A percentile compares a stretch with the other conserved stretches of the same genome.
Conservation (phyloP, 345 rosid genomes). For the Aquilaria malaccensis region DNA sequence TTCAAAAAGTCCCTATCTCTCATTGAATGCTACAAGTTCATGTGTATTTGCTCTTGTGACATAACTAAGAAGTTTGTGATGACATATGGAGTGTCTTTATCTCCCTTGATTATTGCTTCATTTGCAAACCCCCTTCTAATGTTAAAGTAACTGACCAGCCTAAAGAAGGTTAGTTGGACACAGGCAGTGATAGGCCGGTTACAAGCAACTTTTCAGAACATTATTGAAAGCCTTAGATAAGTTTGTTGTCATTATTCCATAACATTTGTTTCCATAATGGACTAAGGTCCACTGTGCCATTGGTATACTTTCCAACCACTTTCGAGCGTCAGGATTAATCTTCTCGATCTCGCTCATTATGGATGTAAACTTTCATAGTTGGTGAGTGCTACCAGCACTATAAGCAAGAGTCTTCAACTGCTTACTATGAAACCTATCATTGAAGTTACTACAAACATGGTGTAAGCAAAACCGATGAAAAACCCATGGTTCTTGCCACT, state of each 20-base stretch:
- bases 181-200: constrained; percentile 9
- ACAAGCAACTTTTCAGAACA: constrained; percentile 21
- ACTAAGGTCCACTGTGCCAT: constrained; percentile 6
- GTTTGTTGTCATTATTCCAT: constrained; percentile 6
- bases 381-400: neutral
- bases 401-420: neutral
- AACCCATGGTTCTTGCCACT: too few species aligned
- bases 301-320: neutral
- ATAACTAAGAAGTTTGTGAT: neutral
- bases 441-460: too few species aligned
- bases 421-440: neutral
- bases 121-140: neutral
- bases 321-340: too few species aligned
- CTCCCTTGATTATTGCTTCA: neutral
- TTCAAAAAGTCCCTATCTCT: neutral
- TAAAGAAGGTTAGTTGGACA: neutral
- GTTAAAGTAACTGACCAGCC: neutral
- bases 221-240: constrained; percentile 6
- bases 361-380: neutral
- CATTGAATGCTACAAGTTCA: neutral
- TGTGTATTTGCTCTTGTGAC: neutral
- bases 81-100: neutral
- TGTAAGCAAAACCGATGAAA: too few species aligned
- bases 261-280: constrained; percentile 10
- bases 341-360: too few species aligned